Base-by-base conservation (phyloP, 1,284 basidiomycete species). In the Apiotrichum siamense region DNA sequence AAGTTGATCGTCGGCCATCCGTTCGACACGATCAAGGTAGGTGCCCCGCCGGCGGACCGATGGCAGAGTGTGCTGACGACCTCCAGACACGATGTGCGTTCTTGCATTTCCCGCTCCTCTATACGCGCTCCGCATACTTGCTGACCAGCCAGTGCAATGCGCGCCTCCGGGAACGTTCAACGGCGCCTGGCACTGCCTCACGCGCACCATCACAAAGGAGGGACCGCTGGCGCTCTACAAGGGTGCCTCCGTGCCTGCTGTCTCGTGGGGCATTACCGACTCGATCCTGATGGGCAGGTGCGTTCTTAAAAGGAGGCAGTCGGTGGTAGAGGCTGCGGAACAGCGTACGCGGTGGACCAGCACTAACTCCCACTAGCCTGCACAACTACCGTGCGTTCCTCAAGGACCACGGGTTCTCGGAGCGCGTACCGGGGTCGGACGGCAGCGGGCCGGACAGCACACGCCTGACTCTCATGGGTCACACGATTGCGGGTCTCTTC, bases 201-300 rank as follows among this genome's bases (percentile, higher is more conserved):
- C 23, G 31, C 37, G 4, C 20, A 47, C 52, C 0, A 45, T 54
- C 20, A 39, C 48, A 6, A 50, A 45, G n/a, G 47, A 69, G 62
- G 73, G 73, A 7, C 61, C 68, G 3, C 27, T 62, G 36, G 72
- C 72, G 13, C 52, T 75, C 43, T 75, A 75, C 52, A 74, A 73
- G 52, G 74, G 74, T 32, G 73, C 74, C 5, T 67, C 68, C 17
- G 63, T 71, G 13, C 73, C 73, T 0, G 74, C 74, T 15, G 51
- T 75, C 25, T 68, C 69, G 33, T 75, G 74, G 74, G 67, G 68
- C 9, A 67, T 74, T 20, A 74, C 70, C 9, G 74, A 75, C 55
- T 65, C 69, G 7, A 69, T 75, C 38, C 50, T 75, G 29, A 74
- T 75, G 68, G 74, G 73, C 24, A 69, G 67, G 70, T 71, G 47